These are phyloP conservation scores for Elaeis oleifera DNA, from an alignment of 202 grass and related monocot species.

Conservation along the genomic window DNA sequence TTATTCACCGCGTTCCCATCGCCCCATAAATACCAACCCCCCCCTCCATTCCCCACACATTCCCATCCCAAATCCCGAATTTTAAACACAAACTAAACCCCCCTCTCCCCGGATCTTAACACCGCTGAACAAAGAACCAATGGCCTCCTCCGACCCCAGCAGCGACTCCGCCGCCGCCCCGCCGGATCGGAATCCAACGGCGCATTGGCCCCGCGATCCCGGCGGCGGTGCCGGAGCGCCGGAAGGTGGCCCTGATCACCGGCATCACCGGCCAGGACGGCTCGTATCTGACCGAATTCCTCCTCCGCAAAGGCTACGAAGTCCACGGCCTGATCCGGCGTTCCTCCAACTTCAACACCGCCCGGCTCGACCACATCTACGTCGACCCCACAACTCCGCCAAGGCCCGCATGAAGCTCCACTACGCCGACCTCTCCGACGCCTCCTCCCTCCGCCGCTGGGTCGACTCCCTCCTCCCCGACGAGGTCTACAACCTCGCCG, in stretches of 20 bases:
- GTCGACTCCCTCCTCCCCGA: slow-evolving; percentile 79
- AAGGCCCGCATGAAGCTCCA: slow-evolving; percentile 65
- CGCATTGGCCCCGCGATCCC: slow-evolving; percentile 21
- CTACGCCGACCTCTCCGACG: slow-evolving; percentile 95
- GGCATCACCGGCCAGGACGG: slow-evolving; percentile 97
- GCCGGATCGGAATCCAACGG: slow-evolving; percentile 2
- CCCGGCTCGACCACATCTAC: slow-evolving; percentile 82
- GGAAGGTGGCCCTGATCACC: slow-evolving; percentile 85
- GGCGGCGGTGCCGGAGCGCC: slow-evolving; percentile 27
- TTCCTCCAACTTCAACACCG: slow-evolving; percentile 97
- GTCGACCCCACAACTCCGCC: slow-evolving; percentile 65
- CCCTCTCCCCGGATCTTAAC: not conserved
- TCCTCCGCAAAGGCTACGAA: slow-evolving; percentile 79
- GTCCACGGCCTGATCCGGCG: slow-evolving; percentile 95
- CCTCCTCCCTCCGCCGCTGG: slow-evolving; percentile 80
- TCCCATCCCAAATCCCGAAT: slow-evolving; percentile 32
- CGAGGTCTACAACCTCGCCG: slow-evolving; percentile 98
- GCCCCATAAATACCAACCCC: no score
- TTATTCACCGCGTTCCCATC: no score
- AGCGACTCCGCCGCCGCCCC: not conserved
- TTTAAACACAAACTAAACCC: not conserved
- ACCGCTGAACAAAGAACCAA: not conserved
- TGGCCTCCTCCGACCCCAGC: slow-evolving; percentile 26
- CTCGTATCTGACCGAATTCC: slow-evolving; percentile 88
- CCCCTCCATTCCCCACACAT: no score